Evolutionary conservation across 192 early-diverging fungal genomes (phyloP), one percentile per base, ranked within the genome.

Genomic region (Haplosporangium gracile): DNA sequence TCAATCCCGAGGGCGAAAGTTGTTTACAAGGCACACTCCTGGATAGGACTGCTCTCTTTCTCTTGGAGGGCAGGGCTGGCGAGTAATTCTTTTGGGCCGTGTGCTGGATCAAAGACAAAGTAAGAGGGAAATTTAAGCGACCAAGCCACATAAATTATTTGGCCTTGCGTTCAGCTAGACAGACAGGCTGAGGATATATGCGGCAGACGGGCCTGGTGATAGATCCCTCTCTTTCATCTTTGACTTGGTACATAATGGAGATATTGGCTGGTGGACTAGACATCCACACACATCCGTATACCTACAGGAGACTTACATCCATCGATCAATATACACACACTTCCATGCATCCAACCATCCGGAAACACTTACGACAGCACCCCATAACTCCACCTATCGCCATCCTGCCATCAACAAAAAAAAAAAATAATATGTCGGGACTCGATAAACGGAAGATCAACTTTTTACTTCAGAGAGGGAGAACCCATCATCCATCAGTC

Each of bases 161-260:
- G 60, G 10, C 60, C 29, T 36, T 36, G 36, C 2, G 36, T 36
- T 2, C 36, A 36, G 5, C 42, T 43, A 10, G 42, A 43, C 9
- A 7, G 42, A 43, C 9, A 11, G 42, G 10, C 6, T n/a, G 9
- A 11, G 42, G 42, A 43, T 51, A 51, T 51, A 51, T 15, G 16
- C 49, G 49, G 5, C 5, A 16, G 15, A 5, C 18, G 18, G 18
- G 49, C 49, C 49, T 51, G 49, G 49, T 5, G 49, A 51, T 51
- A 51, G 49, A 51, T 20, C 49, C 49, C 49, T 51, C 83, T 85
- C 83, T 85, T 85, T 85, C 83, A 84, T 79, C 78, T 79, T 85
- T 85, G 83, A 85, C 78, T 85, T 85, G 77, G 83, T 79, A 75
- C 49, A 43, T 60, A 47, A 47, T 55, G 60, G 70, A 55, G 47